These are phyloP conservation scores for Stemphylium beticola DNA, from an alignment of 2,329 filamentous ascomycete species.

Conservation along the genomic window DNA sequence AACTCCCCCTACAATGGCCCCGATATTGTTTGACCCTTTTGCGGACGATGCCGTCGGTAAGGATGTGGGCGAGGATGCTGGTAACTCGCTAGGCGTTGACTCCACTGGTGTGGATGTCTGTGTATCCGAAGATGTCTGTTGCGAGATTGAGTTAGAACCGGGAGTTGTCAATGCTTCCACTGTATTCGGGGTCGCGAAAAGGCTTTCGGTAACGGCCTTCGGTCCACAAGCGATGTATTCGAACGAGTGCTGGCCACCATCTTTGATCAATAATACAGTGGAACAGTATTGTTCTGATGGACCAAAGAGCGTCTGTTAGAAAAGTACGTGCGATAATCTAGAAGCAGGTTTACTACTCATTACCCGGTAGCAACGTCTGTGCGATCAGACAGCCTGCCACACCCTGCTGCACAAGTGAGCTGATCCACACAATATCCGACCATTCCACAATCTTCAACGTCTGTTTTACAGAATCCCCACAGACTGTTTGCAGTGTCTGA, in stretches of 20 bases:
- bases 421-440: conserved; percentile 21
- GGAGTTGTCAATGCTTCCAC: conserved; percentile 14
- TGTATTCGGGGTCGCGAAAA: conserved; percentile 5
- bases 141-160: conserved; percentile 1
- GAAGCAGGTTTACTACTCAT: conserved; percentile 4
- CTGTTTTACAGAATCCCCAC: conserved; percentile 26
- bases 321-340: no score
- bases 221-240: conserved; percentile 23
- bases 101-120: not conserved
- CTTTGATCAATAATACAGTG: conserved; percentile 18
- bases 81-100: not conserved
- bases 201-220: conserved; percentile 8
- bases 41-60: not conserved
- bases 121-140: conserved; percentile 3
- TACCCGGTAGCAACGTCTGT: conserved; percentile 19
- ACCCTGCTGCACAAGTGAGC: conserved; percentile 20
- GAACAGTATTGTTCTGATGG: conserved; percentile 15
- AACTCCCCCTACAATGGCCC: conserved; percentile 16
- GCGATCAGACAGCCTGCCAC: conserved; percentile 17
- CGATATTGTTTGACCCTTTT: conserved; percentile 8
- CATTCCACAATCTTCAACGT: conserved; percentile 19
- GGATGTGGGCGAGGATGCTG: not conserved
- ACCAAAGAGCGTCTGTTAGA: not conserved
- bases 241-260: conserved; percentile 20
- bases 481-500: conserved; percentile 22